Evolutionary conservation across 2,329 filamentous ascomycete genomes (phyloP).

Genomic region (Colletotrichum godetiae): DNA sequence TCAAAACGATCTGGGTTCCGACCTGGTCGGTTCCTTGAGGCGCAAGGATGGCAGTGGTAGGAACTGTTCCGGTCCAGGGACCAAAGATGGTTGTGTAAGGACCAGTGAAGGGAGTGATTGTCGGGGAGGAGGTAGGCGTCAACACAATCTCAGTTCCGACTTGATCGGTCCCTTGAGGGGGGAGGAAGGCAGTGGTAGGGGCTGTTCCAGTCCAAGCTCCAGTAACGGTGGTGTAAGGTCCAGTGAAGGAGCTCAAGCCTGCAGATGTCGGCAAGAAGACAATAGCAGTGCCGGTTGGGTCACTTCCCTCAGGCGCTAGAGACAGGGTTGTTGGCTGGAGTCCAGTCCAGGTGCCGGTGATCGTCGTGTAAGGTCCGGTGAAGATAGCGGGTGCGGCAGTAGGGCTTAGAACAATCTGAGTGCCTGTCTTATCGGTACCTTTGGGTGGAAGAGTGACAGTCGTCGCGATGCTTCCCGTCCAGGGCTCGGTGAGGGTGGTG

Average conservation of each 20-base stretch:
- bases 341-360: conserved; percentile 6
- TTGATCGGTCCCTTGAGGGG: not conserved
- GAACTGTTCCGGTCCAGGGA: not conserved
- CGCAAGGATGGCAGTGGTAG: not conserved
- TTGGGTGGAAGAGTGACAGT: not conserved
- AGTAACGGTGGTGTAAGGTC: not conserved
- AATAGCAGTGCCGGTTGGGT: not conserved
- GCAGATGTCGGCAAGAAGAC: not conserved
- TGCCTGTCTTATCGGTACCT: not conserved
- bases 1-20: not conserved
- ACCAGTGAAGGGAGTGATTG: not conserved
- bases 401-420: not conserved
- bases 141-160: not conserved
- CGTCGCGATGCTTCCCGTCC: not conserved
- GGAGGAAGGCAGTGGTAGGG: not conserved
- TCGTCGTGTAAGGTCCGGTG: not conserved
- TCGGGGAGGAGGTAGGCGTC: not conserved
- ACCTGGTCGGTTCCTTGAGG: not conserved
- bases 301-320: not conserved
- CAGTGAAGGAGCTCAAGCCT: not conserved
- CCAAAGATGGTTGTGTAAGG: not conserved
- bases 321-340: not conserved
- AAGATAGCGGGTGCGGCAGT: not conserved
- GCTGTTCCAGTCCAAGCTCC: not conserved
- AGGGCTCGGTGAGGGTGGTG: not conserved